These are phyloP conservation scores for Scedosporium apiospermum DNA, from an alignment of 2,329 filamentous ascomycete species.

Conservation along the genomic window DNA sequence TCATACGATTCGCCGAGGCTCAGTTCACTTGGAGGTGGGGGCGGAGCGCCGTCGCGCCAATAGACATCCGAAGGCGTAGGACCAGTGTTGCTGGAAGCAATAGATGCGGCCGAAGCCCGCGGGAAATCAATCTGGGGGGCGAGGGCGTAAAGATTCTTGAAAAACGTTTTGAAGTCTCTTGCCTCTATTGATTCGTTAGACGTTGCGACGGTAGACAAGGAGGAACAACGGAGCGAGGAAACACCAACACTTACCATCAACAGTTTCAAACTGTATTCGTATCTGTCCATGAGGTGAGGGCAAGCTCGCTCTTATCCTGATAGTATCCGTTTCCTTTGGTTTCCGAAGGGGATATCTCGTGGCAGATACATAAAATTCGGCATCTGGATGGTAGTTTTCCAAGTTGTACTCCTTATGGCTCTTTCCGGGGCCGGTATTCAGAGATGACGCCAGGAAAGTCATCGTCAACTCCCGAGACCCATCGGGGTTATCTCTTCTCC, in stretches of 20 bases:
- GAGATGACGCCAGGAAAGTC: not conserved
- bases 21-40: not conserved
- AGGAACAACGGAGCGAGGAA: not conserved
- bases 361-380: not conserved
- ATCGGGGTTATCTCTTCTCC: not conserved
- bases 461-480: not conserved
- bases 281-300: not conserved
- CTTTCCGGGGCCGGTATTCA: not conserved
- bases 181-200: not conserved
- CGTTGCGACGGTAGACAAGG: not conserved
- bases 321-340: not conserved
- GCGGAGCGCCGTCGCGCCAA: not conserved
- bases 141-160: not conserved
- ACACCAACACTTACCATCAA: not conserved
- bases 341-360: not conserved
- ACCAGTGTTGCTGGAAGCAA: not conserved
- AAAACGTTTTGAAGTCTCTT: not conserved
- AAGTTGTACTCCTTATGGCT: not conserved
- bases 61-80: not conserved
- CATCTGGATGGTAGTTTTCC: not conserved
- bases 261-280: not conserved
- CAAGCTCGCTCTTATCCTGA: not conserved
- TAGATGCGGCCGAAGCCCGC: not conserved
- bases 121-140: not conserved
- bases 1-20: not conserved